Conservation (phyloP, 2,329 filamentous ascomycete species). For the Laburnicola sp. region DNA sequence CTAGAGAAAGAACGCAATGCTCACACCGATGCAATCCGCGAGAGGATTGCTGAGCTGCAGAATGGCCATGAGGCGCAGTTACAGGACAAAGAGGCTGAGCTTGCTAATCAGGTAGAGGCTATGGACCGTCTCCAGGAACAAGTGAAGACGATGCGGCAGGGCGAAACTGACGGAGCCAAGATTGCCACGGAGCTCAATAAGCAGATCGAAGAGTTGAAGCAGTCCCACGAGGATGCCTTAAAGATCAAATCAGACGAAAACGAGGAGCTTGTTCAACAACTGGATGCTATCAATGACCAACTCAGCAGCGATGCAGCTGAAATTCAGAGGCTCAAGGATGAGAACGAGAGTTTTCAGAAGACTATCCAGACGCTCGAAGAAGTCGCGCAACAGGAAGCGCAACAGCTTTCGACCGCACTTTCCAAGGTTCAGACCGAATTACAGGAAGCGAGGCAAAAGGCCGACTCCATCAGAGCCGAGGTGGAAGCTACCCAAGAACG, state of each 20-base stretch:
- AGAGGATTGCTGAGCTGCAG: constrained; percentile 36
- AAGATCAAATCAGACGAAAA: constrained; percentile 35
- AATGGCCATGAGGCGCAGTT: constrained; percentile 27
- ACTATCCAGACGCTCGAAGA: constrained; percentile 41
- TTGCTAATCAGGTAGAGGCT: constrained; percentile 34
- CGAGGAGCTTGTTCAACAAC: constrained; percentile 37
- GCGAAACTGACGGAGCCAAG: constrained; percentile 37
- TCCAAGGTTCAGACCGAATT: constrained; percentile 31
- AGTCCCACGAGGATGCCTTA: constrained; percentile 36
- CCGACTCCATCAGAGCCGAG: constrained; percentile 32
- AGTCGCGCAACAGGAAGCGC: constrained; percentile 29
- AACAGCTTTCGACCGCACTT: constrained; percentile 30
- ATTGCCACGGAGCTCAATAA: constrained; percentile 37
- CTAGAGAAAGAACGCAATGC: constrained; percentile 36
- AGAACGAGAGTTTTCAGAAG: constrained; percentile 34
- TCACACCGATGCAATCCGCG: constrained; percentile 28
- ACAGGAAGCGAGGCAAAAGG: constrained; percentile 30
- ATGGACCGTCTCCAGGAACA: constrained; percentile 41
- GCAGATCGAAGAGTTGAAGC: constrained; percentile 37
- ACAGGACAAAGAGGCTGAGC: constrained; percentile 32
- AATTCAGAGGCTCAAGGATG: constrained; percentile 31
- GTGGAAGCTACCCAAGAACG: constrained; percentile 30
- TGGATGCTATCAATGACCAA: constrained; percentile 42
- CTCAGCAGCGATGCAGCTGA: constrained; percentile 34
- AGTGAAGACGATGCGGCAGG: constrained; percentile 38